Evolutionary conservation across 495 filamentous ascomycete genomes (phyloP).

Genomic region (Neurospora sp.): DNA sequence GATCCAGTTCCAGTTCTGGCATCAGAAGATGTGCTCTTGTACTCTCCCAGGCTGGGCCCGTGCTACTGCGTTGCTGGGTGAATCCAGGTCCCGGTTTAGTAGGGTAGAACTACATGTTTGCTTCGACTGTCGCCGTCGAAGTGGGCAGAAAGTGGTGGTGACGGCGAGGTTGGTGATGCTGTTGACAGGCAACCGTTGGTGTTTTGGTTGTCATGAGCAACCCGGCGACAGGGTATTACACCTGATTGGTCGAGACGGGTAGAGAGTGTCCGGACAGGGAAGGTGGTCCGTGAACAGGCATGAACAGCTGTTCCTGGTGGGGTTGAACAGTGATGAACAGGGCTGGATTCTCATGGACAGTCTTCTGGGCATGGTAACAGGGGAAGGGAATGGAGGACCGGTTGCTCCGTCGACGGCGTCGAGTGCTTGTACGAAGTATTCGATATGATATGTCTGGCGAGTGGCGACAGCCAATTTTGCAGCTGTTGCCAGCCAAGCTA

Average conservation of each 20-base stretch:
- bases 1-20: background rate
- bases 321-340: background rate
- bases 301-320: background rate
- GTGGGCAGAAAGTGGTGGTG: background rate
- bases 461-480: background rate
- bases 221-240: background rate
- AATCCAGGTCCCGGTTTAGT: background rate
- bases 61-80: background rate
- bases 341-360: background rate
- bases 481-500: background rate
- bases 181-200: background rate
- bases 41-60: background rate
- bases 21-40: background rate
- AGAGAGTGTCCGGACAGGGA: background rate
- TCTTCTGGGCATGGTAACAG: background rate
- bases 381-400: background rate
- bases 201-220: background rate
- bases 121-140: background rate
- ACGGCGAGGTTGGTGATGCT: background rate
- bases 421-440: background rate
- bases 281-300: background rate
- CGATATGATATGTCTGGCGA: background rate
- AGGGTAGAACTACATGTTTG: background rate
- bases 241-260: conserved; percentile 10
- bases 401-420: background rate